These are phyloP conservation scores for Ilyonectria destructans DNA, from an alignment of 2,329 filamentous ascomycete genomes.

Conservation along the genomic window DNA sequence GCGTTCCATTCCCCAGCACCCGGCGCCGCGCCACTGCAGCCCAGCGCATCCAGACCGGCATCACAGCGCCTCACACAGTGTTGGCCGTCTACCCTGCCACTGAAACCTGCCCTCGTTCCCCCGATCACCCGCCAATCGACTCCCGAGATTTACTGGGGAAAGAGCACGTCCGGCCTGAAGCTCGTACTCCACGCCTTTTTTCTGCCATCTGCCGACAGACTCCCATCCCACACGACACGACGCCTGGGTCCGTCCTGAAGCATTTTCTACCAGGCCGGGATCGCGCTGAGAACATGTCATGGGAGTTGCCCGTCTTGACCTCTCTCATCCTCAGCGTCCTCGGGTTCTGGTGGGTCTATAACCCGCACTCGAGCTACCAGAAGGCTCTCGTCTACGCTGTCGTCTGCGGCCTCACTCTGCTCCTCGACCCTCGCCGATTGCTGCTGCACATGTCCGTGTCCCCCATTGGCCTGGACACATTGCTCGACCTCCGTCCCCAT, in stretches of 20 bases:
- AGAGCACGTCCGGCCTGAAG: conserved; percentile 27
- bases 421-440: conserved; percentile 53
- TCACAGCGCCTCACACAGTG: conserved; percentile 26
- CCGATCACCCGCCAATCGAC: conserved; percentile 45
- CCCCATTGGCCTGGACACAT: conserved; percentile 49
- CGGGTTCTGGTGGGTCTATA: conserved; percentile 58
- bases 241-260: conserved; percentile 45
- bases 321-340: conserved; percentile 58
- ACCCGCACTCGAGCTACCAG: conserved; percentile 51
- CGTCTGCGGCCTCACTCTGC: conserved; percentile 53
- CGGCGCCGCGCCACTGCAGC: not conserved
- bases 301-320: conserved; percentile 60
- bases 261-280: conserved; percentile 44
- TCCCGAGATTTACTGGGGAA: conserved; percentile 48
- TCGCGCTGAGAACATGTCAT: conserved; percentile 61
- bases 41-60: not conserved
- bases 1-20: not conserved
- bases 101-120: conserved; percentile 13
- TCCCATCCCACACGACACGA: conserved; percentile 46
- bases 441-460: conserved; percentile 52
- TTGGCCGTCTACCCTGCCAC: conserved; percentile 5
- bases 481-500: conserved; percentile 63
- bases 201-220: conserved; percentile 50
- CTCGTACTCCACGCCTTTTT: conserved; percentile 48
- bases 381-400: conserved; percentile 53